Percentiles rank a stretch among this genome's conserved stretches.
Conservation (phyloP, 2,329 filamentous ascomycete genomes). For the Geosmithia morbida region DNA sequence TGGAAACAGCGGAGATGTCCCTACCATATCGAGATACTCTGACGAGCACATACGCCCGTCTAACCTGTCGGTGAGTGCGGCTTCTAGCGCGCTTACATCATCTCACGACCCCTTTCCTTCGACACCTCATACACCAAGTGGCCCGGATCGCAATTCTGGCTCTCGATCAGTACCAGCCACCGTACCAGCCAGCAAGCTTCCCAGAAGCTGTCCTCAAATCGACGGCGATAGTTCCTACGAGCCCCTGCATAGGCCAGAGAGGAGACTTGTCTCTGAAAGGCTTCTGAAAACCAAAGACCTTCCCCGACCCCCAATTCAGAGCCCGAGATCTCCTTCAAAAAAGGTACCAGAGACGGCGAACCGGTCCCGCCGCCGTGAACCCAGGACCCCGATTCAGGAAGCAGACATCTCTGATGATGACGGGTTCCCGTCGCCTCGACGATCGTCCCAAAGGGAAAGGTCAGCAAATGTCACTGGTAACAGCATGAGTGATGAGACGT, state of each 20-base stretch:
- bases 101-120: slow-evolving; percentile 3
- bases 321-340: neutral
- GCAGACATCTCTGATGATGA: slow-evolving; percentile 9
- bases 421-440: too few relatives aligned
- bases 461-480: neutral
- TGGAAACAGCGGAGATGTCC: slow-evolving; percentile 10
- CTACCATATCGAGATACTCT: slow-evolving; percentile 18
- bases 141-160: neutral
- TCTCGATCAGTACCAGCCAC: neutral
- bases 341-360: neutral
- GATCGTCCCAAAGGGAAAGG: neutral
- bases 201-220: neutral
- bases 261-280: neutral
- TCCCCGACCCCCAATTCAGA: neutral
- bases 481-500: slow-evolving; percentile 16
- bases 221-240: neutral
- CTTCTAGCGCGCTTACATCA: slow-evolving; percentile 34
- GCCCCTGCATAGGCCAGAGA: neutral
- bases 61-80: slow-evolving; percentile 37
- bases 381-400: neutral
- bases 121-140: neutral
- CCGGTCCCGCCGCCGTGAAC: neutral
- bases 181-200: neutral
- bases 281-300: slow-evolving; percentile 2
- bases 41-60: slow-evolving; percentile 28